Conservation (phyloP, 2,329 filamentous ascomycete species). For the Alternaria panax region DNA sequence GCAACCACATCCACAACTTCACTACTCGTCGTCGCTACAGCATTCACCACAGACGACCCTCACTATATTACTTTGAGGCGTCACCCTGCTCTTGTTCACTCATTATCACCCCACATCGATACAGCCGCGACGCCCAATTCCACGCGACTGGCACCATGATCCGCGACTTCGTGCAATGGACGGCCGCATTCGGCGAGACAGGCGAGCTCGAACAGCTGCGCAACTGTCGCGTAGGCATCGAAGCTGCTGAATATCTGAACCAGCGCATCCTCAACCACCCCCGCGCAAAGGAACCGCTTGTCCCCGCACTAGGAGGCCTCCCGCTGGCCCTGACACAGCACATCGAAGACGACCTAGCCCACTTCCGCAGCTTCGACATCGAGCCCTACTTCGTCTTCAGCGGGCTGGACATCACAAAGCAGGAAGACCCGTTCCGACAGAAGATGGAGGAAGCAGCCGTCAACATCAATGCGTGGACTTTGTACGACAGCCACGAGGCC, state of each 20-base stretch:
- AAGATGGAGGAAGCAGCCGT: constrained; percentile 70
- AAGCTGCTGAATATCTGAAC: constrained; percentile 88
- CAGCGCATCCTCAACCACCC: constrained; percentile 66
- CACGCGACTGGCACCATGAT: constrained; percentile 48
- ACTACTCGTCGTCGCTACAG: constrained; percentile 4
- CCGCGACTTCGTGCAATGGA: constrained; percentile 64
- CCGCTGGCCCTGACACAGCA: constrained; percentile 78
- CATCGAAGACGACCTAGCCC: constrained; percentile 77
- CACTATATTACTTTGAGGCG: not conserved
- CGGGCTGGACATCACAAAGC: constrained; percentile 79
- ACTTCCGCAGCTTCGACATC: constrained; percentile 73
- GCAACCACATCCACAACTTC: constrained; percentile 6
- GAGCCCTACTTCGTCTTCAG: constrained; percentile 91
- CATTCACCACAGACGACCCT: not conserved
- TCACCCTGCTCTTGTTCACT: not conserved
- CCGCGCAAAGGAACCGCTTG: constrained; percentile 78
- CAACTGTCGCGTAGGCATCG: constrained; percentile 79
- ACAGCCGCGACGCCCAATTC: constrained; percentile 1
- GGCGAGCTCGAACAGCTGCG: constrained; percentile 74
- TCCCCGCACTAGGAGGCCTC: constrained; percentile 87
- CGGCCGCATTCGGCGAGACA: constrained; percentile 60
- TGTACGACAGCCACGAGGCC: constrained; percentile 83
- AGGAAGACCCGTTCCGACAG: constrained; percentile 65
- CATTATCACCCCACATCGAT: constrained; percentile 2
- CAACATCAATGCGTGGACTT: constrained; percentile 81